phyloP scores from a whole-genome alignment of 352 stramenopile genomes.

The Globisporangium heterothallicum region DNA sequence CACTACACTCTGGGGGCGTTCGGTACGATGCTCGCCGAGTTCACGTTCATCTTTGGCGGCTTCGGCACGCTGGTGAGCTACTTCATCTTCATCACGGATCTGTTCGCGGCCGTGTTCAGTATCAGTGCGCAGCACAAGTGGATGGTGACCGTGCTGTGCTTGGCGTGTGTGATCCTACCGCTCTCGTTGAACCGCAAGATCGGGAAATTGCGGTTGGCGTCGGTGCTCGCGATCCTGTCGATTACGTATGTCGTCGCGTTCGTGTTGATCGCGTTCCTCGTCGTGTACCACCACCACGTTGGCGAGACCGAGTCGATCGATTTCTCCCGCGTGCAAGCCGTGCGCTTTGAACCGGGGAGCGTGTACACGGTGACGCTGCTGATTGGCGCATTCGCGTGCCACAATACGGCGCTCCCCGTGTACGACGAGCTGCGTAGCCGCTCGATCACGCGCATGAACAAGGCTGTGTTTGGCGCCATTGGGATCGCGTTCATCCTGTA shows the following conservation, averaged over 20 bases:
- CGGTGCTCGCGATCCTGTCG: slow-evolving; percentile 55
- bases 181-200: slow-evolving; percentile 54
- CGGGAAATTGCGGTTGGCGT: slow-evolving; percentile 55
- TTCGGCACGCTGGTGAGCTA: slow-evolving; percentile 81
- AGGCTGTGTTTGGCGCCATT: slow-evolving; percentile 55
- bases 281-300: slow-evolving; percentile 15
- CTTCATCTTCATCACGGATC: slow-evolving; percentile 77
- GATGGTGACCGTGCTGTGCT: slow-evolving; percentile 43
- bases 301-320: slow-evolving; percentile 14
- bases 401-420: slow-evolving; percentile 72
- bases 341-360: slow-evolving; percentile 50
- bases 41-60: slow-evolving; percentile 82
- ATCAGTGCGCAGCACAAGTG: slow-evolving; percentile 39
- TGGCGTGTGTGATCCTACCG: slow-evolving; percentile 42
- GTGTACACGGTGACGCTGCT: slow-evolving; percentile 74
- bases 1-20: slow-evolving; percentile 66
- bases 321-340: slow-evolving; percentile 29
- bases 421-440: slow-evolving; percentile 67
- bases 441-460: slow-evolving; percentile 54
- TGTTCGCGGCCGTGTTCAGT: slow-evolving; percentile 41
- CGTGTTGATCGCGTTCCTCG: slow-evolving; percentile 43
- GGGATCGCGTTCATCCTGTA: slow-evolving; percentile 63
- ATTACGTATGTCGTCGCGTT: slow-evolving; percentile 69
- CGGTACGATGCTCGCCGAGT: slow-evolving; percentile 59
- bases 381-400: slow-evolving; percentile 69